These are phyloP conservation scores for Aschersonia sp. DNA, from an alignment of 2,329 filamentous ascomycete species.

Conservation along the genomic window DNA sequence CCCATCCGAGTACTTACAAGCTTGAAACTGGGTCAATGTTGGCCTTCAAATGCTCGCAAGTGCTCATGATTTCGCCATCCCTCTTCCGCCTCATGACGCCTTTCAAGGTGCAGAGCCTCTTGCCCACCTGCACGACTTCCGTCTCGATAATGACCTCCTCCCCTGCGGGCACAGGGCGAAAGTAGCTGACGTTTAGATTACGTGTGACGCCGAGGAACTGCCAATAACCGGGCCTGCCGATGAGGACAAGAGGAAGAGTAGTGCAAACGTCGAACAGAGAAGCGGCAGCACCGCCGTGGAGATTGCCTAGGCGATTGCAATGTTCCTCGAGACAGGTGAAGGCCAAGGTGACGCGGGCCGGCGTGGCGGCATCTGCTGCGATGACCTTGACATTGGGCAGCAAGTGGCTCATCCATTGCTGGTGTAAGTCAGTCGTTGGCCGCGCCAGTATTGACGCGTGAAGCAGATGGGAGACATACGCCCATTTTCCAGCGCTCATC, in stretches of 20 bases:
- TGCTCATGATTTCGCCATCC: constrained; percentile 37
- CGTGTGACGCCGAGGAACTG: constrained; percentile 47
- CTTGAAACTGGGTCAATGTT: constrained; percentile 36
- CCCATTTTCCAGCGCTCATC: constrained; percentile 15
- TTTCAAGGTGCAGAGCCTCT: constrained; percentile 34
- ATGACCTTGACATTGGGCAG: constrained; percentile 25
- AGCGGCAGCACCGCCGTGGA: constrained; percentile 50
- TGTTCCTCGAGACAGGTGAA: constrained; percentile 35
- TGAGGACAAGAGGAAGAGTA: constrained; percentile 38
- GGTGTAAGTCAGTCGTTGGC: neutral
- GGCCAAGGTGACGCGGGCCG: constrained; percentile 27
- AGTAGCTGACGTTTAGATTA: constrained; percentile 51
- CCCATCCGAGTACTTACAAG: constrained; percentile 7
- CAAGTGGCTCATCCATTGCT: constrained; percentile 32
- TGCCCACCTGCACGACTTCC: constrained; percentile 43
- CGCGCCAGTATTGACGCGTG: neutral
- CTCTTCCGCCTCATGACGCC: constrained; percentile 38
- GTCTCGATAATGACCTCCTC: constrained; percentile 36
- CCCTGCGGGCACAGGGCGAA: constrained; percentile 44
- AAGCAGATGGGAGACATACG: constrained; percentile 9
- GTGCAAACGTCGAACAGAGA: constrained; percentile 57
- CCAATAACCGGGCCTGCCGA: constrained; percentile 47
- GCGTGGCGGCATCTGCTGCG: constrained; percentile 16
- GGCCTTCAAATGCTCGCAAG: constrained; percentile 52
- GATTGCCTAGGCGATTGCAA: constrained; percentile 37